Evolutionary conservation across 176 grass and related monocot genomes (phyloP).

Genomic region (Chrysopogon serrulatus): DNA sequence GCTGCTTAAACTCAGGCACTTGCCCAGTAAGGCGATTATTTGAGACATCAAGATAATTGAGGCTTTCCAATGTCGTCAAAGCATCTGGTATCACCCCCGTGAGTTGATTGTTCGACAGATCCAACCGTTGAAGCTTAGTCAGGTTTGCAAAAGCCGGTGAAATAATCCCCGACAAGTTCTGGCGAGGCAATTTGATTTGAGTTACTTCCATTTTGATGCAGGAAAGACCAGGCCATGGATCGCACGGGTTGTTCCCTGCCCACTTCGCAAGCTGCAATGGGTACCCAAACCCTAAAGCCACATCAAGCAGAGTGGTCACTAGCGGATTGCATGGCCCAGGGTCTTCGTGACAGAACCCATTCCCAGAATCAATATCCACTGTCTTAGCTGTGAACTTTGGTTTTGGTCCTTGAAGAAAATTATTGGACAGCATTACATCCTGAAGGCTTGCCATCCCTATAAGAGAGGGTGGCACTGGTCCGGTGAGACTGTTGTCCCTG

Average conservation of each 20-base stretch:
- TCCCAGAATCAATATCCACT: constrained; percentile 47
- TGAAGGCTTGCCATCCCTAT: constrained; percentile 21
- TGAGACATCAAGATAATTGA: constrained; percentile 58
- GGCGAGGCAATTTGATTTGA: constrained; percentile 47
- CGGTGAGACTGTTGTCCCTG: constrained; percentile 73
- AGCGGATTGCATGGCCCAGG: constrained; percentile 44
- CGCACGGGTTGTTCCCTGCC: constrained; percentile 62
- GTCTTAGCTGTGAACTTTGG: constrained; percentile 21
- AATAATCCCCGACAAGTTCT: constrained; percentile 64
- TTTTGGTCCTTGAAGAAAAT: constrained; percentile 68
- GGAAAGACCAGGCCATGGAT: constrained; percentile 48
- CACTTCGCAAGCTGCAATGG: constrained; percentile 51
- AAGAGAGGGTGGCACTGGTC: constrained; percentile 55
- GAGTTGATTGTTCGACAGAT: constrained; percentile 63
- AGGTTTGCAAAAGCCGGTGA: constrained; percentile 68
- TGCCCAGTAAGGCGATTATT: constrained; percentile 75
- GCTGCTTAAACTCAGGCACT: constrained; percentile 57
- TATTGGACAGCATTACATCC: constrained; percentile 58
- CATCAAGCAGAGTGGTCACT: constrained; percentile 53
- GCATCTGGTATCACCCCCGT: constrained; percentile 54
- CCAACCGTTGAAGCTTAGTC: constrained; percentile 49
- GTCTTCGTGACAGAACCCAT: constrained; percentile 46
- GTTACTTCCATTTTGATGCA: constrained; percentile 36
- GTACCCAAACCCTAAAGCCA: constrained; percentile 75
- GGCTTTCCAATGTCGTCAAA: constrained; percentile 44